A percentile compares a stretch with the other conserved stretches of the same genome.
Evolutionary conservation across 1,139 yeast genomes (phyloP).

Genomic region (Pichia sp.): DNA sequence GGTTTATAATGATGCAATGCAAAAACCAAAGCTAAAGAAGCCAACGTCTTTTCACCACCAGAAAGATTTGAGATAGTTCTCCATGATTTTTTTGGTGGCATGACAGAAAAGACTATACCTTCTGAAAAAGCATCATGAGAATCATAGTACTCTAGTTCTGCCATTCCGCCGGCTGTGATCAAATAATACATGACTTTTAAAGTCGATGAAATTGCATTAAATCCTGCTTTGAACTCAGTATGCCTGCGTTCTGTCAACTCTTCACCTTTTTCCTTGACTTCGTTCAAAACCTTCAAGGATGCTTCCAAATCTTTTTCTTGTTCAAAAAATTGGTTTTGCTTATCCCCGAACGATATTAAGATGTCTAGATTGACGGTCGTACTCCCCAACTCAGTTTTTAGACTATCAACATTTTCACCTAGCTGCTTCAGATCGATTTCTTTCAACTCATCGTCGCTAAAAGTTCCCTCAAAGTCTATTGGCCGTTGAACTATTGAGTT

Average conservation of each 20-base stretch:
- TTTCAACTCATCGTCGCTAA: slow-evolving; percentile 44
- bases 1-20: slow-evolving; percentile 96
- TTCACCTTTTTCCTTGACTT: slow-evolving; percentile 58
- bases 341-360: slow-evolving; percentile 68
- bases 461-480: slow-evolving; percentile 14
- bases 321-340: slow-evolving; percentile 58
- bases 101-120: slow-evolving; percentile 92
- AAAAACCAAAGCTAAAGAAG: slow-evolving; percentile 92
- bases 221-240: slow-evolving; percentile 92
- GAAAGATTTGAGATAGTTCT: slow-evolving; percentile 89
- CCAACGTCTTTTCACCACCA: slow-evolving; percentile 96
- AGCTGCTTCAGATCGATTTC: slow-evolving; percentile 48
- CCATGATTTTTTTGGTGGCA: slow-evolving; percentile 99
- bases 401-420: slow-evolving; percentile 47
- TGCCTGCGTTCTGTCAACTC: slow-evolving; percentile 68
- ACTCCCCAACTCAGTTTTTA: slow-evolving; percentile 55
- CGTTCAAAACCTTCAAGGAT: slow-evolving; percentile 61
- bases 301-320: slow-evolving; percentile 64
- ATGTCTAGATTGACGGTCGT: slow-evolving; percentile 70
- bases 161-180: slow-evolving; percentile 99
- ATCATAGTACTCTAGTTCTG: slow-evolving; percentile 93
- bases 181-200: slow-evolving; percentile 96
- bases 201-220: slow-evolving; percentile 78
- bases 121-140: slow-evolving; percentile 97
- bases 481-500: slow-evolving; percentile 18